Conservation (phyloP, 768 basidiomycete genomes). For the Dioszegia aurantiaca region DNA sequence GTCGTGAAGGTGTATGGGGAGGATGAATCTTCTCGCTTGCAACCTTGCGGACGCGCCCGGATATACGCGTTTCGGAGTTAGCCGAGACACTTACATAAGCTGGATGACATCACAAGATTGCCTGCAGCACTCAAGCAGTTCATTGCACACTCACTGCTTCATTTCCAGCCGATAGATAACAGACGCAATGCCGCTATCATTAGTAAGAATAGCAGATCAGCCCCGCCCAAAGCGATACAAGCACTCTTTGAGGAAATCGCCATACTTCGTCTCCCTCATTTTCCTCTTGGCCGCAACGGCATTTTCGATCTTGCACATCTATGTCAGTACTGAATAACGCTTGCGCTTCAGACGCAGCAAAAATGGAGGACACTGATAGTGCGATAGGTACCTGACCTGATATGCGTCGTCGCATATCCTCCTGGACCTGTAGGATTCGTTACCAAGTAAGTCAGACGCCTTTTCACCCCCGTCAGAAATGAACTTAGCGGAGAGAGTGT, state of each 20-base stretch:
- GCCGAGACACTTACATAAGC: constrained; percentile 2
- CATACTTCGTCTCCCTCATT: constrained; percentile 42
- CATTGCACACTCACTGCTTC: too few relatives aligned
- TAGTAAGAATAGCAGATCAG: constrained; percentile 14
- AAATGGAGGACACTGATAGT: constrained; percentile 7
- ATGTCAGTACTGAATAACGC: constrained; percentile 22
- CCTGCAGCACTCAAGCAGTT: too few relatives aligned
- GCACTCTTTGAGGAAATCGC: constrained; percentile 43
- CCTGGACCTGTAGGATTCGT: constrained; percentile 48
- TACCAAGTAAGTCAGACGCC: constrained; percentile 38
- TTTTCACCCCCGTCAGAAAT: not conserved
- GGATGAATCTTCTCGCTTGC: not conserved
- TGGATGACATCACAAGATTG: constrained; percentile 4
- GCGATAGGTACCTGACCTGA: constrained; percentile 40
- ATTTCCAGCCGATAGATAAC: too few relatives aligned
- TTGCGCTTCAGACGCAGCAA: not conserved
- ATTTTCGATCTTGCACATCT: constrained; percentile 45
- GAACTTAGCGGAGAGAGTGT: not conserved
- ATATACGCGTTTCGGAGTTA: constrained; percentile 1
- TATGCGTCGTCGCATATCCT: constrained; percentile 33
- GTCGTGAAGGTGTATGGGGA: not conserved
- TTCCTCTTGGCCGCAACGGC: constrained; percentile 44
- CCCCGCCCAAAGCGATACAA: constrained; percentile 19
- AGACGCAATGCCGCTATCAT: constrained; percentile 20
- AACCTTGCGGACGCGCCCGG: not conserved